Evolutionary conservation across 495 filamentous ascomycete species (phyloP).

Genomic region (Chlorociboria aeruginascens): DNA sequence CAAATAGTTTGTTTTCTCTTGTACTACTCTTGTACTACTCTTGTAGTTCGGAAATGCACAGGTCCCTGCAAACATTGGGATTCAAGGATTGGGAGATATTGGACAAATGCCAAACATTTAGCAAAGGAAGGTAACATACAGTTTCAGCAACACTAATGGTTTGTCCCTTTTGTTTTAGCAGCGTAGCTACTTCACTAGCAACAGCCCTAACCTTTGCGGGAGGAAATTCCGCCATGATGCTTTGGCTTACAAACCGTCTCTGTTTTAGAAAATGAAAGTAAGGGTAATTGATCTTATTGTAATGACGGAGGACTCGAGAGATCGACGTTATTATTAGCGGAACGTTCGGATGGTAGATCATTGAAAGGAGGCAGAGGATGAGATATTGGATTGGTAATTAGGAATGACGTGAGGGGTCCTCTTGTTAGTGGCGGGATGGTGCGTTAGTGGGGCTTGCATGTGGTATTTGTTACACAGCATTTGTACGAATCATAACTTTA

Average conservation of each 20-base stretch:
- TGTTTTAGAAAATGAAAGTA: no score
- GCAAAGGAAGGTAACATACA: conserved; percentile 22
- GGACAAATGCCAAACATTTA: background rate
- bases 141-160: conserved; percentile 49
- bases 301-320: no score
- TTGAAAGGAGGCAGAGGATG: no score
- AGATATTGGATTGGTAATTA: no score
- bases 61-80: no score
- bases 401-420: no score
- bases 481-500: conserved; percentile 7
- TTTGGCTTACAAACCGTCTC: conserved; percentile 3
- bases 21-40: no score
- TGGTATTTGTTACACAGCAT: background rate
- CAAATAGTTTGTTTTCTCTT: background rate
- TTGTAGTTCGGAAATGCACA: no score
- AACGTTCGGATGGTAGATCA: no score
- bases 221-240: conserved; percentile 26
- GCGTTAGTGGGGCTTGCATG: conserved; percentile 1
- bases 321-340: no score
- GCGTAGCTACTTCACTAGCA: conserved; percentile 33
- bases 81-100: background rate
- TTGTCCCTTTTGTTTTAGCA: conserved; percentile 40
- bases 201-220: conserved; percentile 37
- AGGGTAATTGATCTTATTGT: no score
- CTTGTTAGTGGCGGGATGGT: conserved; percentile 2